Evolutionary conservation across 1,139 yeast genomes (phyloP).

Genomic region (Taphrina sp.): DNA sequence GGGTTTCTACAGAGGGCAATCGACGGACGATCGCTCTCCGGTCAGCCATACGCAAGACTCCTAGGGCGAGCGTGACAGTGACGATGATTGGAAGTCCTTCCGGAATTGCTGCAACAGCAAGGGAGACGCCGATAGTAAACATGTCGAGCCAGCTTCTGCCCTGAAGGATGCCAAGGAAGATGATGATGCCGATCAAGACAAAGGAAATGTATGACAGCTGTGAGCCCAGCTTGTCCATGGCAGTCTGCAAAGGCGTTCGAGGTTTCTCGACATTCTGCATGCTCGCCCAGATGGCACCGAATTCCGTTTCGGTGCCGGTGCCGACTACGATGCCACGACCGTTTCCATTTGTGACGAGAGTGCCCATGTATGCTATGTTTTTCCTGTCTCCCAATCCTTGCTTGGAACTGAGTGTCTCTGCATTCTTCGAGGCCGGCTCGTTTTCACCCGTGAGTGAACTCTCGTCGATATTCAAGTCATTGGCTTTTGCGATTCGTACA

Average conservation of each 20-base stretch:
- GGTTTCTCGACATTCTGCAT: conserved; percentile 88
- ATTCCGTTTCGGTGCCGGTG: conserved; percentile 81
- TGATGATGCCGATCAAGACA: conserved; percentile 78
- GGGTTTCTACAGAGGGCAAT: conserved; percentile 90
- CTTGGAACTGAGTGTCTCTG: conserved; percentile 47
- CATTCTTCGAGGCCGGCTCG: conserved; percentile 68
- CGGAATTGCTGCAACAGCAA: conserved; percentile 98
- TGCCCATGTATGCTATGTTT: conserved; percentile 91
- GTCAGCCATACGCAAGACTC: conserved; percentile 92
- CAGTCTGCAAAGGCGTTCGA: conserved; percentile 87
- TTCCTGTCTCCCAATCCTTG: conserved; percentile 51
- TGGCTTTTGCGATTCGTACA: conserved; percentile 73
- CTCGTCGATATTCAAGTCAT: conserved; percentile 80
- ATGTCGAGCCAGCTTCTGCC: conserved; percentile 94
- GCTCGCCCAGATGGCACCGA: conserved; percentile 87
- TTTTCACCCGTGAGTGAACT: conserved; percentile 93
- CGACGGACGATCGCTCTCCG: conserved; percentile 90
- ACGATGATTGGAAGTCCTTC: conserved; percentile 97
- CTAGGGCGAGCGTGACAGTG: conserved; percentile 90
- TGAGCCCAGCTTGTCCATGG: conserved; percentile 92
- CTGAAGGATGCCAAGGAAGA: conserved; percentile 79
- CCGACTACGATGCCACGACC: conserved; percentile 92
- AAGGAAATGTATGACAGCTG: conserved; percentile 82
- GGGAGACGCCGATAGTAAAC: conserved; percentile 93
- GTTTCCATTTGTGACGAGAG: conserved; percentile 87